Evolutionary conservation across 805 yeast genomes (phyloP), one percentile per base, ranked within the genome.

Genomic region (Zygotorulaspora sp.): DNA sequence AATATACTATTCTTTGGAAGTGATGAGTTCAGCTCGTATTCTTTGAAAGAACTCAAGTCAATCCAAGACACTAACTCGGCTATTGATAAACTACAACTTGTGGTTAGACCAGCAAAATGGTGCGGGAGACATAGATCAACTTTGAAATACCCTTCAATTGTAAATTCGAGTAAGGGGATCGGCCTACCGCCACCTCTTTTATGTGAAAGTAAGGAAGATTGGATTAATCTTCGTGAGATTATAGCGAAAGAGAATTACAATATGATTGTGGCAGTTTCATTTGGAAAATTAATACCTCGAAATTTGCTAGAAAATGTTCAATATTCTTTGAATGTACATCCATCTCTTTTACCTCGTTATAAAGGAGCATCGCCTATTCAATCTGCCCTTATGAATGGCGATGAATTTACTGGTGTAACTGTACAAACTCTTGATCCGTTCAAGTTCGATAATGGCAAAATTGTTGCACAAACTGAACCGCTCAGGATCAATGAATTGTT

Each of bases 341-440:
- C 98, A 0, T 87, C 96, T 0, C 57, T 88, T 5, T 68, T 92
- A 6, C 98, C 98, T 0, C 65, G 63, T 31, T 77, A 84, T 49
- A 74, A 87, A 2, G 98, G 98, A 1, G 80, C 97, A 0, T 82
- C 96, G 1, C 98, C 98, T 0, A 63, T 92, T 3, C 97, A 90
- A 44, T 71, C 77, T 43, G 79, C 96, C 0, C 60, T 92, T 9
- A 57, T 89, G 51, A 75, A 83, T 42, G 69, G 70, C 27, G 88
- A 82, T 47, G 23, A 45, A 0, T 41, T 32, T 12, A 82, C 97
- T 0, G 98, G 97, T 0, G 95, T 87, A 12, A 76, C 96, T 0
- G 74, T 92, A 0, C 98, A 92, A 58, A 85, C 96, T 0, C 62
- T 92, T 16, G 96, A 92, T 54, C 96, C 97, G 0, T 71, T 82